phyloP scores from a whole-genome alignment of 148 eudicot genomes.

The Camellia japonica region DNA sequence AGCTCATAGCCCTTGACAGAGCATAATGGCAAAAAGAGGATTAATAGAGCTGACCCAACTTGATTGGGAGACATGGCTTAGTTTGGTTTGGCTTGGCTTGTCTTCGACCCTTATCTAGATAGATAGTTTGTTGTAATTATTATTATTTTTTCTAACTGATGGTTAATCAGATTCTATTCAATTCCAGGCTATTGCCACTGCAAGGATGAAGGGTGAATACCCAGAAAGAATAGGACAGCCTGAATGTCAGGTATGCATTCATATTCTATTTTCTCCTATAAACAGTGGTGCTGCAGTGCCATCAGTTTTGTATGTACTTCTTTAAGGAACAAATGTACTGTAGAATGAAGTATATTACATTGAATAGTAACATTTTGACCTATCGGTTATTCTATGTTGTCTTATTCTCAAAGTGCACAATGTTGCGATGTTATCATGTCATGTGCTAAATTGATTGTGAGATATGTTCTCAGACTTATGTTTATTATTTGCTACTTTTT shows the following conservation, averaged over 20 bases:
- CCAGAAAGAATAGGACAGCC: constrained; percentile 95
- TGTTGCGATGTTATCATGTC: neutral
- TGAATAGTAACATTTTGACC: too few relatives aligned
- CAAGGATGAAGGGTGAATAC: constrained; percentile 90
- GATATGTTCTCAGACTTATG: too few relatives aligned
- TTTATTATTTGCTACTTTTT: too few relatives aligned
- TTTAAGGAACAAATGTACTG: neutral
- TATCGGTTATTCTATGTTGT: neutral
- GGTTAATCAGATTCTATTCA: constrained; percentile 13
- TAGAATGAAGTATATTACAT: neutral
- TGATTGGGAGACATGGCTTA: too few relatives aligned
- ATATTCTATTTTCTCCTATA: constrained; percentile 5
- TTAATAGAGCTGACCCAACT: too few relatives aligned
- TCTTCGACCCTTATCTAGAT: too few relatives aligned
- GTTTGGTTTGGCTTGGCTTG: too few relatives aligned
- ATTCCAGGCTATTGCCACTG: constrained; percentile 80
- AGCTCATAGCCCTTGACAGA: too few relatives aligned
- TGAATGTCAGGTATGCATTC: constrained; percentile 81
- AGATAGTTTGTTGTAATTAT: constrained; percentile 23
- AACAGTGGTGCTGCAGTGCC: neutral
- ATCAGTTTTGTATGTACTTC: neutral
- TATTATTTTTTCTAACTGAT: neutral
- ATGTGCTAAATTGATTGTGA: neutral
- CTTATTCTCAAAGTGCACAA: neutral
- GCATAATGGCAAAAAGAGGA: too few relatives aligned